These are phyloP conservation scores for Nitzschia sp. DNA, from an alignment of 108 stramenopile species.

Conservation along the genomic window DNA sequence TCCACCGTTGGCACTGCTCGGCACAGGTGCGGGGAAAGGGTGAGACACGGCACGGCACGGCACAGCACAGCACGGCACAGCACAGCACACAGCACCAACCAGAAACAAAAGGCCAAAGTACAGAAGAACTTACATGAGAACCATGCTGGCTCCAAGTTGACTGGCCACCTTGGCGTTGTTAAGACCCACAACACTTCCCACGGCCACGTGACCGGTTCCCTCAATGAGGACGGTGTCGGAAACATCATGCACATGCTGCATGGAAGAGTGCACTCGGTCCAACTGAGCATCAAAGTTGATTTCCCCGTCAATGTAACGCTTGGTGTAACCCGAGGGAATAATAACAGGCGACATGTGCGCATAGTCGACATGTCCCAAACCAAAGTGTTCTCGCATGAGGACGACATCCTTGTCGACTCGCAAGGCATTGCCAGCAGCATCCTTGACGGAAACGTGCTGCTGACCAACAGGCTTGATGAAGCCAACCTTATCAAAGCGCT, in stretches of 20 bases:
- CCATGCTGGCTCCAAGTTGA: constrained; percentile 85
- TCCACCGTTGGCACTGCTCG: constrained; percentile 84
- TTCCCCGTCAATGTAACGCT: constrained; percentile 85
- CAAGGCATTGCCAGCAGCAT: constrained; percentile 41
- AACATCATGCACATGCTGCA: constrained; percentile 44
- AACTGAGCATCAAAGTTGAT: constrained; percentile 68
- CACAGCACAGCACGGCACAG: no score
- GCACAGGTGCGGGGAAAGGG: not conserved
- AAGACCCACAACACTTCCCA: constrained; percentile 91
- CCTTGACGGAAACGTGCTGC: constrained; percentile 65
- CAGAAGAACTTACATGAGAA: constrained; percentile 61
- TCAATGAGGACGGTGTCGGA: constrained; percentile 82
- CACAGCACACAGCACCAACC: no score
- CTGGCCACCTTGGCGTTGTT: constrained; percentile 94
- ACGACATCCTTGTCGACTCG: constrained; percentile 93
- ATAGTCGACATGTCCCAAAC: constrained; percentile 86
- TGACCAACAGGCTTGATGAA: constrained; percentile 97
- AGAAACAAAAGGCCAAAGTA: no score
- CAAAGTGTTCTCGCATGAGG: constrained; percentile 85
- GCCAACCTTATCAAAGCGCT: constrained; percentile 86
- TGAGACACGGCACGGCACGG: no score
- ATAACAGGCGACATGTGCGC: constrained; percentile 92
- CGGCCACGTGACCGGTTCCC: constrained; percentile 97
- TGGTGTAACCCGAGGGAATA: constrained; percentile 93
- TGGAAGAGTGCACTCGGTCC: constrained; percentile 54